Evolutionary conservation across 805 yeast species (phyloP).

Genomic region (Saccharomycopsis fermentans): DNA sequence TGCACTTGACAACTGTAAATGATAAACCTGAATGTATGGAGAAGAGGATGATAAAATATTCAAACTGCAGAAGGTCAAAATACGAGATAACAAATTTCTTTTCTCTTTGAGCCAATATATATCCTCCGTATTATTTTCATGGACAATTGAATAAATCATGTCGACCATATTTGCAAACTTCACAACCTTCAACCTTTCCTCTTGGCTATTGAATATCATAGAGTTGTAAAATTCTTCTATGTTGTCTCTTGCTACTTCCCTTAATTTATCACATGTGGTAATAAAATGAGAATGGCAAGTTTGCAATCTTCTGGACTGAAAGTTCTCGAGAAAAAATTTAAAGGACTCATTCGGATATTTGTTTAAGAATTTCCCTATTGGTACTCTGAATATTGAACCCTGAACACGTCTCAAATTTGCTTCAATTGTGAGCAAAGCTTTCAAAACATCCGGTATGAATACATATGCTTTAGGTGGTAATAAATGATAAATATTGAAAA

Average conservation of each 20-base stretch:
- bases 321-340: slow-evolving; percentile 57
- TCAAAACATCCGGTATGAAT: slow-evolving; percentile 78
- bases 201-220: slow-evolving; percentile 35
- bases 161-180: slow-evolving; percentile 70
- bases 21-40: slow-evolving; percentile 46
- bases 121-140: slow-evolving; percentile 28
- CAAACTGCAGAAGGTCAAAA: not conserved
- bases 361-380: slow-evolving; percentile 77
- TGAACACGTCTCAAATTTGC: slow-evolving; percentile 75
- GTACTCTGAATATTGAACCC: slow-evolving; percentile 82
- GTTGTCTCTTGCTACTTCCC: slow-evolving; percentile 44
- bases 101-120: slow-evolving; percentile 50
- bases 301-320: slow-evolving; percentile 53
- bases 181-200: slow-evolving; percentile 43
- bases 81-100: slow-evolving; percentile 29
- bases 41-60: slow-evolving; percentile 19
- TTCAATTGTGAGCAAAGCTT: slow-evolving; percentile 68
- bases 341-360: slow-evolving; percentile 70
- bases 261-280: slow-evolving; percentile 45
- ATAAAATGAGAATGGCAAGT: slow-evolving; percentile 43
- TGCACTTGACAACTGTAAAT: slow-evolving; percentile 64
- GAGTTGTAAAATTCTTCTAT: slow-evolving; percentile 39
- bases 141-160: slow-evolving; percentile 43
- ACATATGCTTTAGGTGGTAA: slow-evolving; percentile 88
- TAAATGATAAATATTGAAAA: slow-evolving; percentile 81